phyloP scores from a whole-genome alignment of 2,329 filamentous ascomycete genomes.

The Falciphora oryzae region DNA sequence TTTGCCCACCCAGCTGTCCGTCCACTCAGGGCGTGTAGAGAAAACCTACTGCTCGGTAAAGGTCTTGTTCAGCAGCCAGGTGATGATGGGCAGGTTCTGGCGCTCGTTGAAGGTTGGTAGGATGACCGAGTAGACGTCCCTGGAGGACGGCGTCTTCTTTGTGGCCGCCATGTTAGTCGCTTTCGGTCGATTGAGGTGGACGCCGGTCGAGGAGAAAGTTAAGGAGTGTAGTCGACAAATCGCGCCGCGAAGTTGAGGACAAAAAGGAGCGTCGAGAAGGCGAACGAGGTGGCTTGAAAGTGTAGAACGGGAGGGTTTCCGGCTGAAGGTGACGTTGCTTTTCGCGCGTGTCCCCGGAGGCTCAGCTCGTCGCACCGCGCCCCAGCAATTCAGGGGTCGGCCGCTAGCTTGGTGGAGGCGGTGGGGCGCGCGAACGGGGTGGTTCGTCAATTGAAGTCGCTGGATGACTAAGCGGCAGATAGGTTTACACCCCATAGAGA shows the following conservation, averaged over 20 bases:
- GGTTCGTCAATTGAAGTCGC: neutral
- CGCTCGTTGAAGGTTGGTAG: conserved; percentile 99
- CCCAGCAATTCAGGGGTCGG: neutral
- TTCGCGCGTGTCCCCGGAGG: neutral
- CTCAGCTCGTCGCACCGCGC: neutral
- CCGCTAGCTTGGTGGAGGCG: neutral
- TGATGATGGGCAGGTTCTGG: conserved; percentile 90
- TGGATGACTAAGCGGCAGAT: neutral
- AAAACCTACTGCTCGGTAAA: conserved; percentile 75
- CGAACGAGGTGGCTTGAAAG: neutral
- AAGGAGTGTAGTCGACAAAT: neutral
- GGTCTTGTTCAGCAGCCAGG: conserved; percentile 87
- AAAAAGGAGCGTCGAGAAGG: neutral
- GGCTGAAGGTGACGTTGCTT: conserved; percentile 3
- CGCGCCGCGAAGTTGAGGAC: neutral
- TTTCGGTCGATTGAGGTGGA: neutral
- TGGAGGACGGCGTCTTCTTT: conserved; percentile 26
- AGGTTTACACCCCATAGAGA: too few relatives aligned
- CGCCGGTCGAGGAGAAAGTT: neutral
- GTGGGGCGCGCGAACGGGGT: too few relatives aligned
- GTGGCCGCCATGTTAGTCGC: conserved; percentile 37
- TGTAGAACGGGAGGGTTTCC: neutral
- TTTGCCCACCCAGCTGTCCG: neutral
- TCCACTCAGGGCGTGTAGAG: neutral
- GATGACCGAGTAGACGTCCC: conserved; percentile 92